These are phyloP conservation scores for Alternaria panax DNA, from an alignment of 2,329 filamentous ascomycete genomes.

Conservation along the genomic window DNA sequence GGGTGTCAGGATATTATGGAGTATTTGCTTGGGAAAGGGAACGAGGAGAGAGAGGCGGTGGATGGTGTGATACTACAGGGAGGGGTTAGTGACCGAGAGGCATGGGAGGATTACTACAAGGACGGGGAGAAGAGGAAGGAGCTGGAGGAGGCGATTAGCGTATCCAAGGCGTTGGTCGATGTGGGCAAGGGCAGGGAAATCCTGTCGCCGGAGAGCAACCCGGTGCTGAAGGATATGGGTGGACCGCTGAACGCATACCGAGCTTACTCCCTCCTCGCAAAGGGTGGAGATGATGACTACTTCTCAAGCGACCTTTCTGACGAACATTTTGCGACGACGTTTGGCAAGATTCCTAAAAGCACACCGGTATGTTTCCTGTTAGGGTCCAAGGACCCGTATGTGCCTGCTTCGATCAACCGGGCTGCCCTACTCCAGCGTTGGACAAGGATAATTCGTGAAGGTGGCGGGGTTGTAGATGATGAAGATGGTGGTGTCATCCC, in stretches of 20 bases:
- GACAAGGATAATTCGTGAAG: conserved; percentile 54
- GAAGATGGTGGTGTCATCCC: conserved; percentile 57
- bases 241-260: conserved; percentile 64
- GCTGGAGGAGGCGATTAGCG: conserved; percentile 45
- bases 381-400: conserved; percentile 71
- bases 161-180: conserved; percentile 63
- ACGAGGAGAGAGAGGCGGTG: conserved; percentile 59
- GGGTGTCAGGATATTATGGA: conserved; percentile 73
- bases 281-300: conserved; percentile 79
- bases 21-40: conserved; percentile 58
- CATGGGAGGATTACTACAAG: conserved; percentile 48
- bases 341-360: conserved; percentile 63
- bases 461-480: conserved; percentile 58
- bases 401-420: conserved; percentile 67
- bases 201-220: conserved; percentile 54
- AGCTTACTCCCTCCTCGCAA: conserved; percentile 65
- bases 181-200: conserved; percentile 63
- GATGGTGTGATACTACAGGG: conserved; percentile 83
- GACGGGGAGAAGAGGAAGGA: conserved; percentile 26
- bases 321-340: conserved; percentile 66
- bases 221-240: conserved; percentile 37
- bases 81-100: conserved; percentile 79
- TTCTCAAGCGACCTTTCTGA: conserved; percentile 81
- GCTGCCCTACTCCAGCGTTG: conserved; percentile 65
- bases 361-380: conserved; percentile 70